phyloP scores from a whole-genome alignment of 164 flowering plant genomes.

The Berberis vulgaris region DNA sequence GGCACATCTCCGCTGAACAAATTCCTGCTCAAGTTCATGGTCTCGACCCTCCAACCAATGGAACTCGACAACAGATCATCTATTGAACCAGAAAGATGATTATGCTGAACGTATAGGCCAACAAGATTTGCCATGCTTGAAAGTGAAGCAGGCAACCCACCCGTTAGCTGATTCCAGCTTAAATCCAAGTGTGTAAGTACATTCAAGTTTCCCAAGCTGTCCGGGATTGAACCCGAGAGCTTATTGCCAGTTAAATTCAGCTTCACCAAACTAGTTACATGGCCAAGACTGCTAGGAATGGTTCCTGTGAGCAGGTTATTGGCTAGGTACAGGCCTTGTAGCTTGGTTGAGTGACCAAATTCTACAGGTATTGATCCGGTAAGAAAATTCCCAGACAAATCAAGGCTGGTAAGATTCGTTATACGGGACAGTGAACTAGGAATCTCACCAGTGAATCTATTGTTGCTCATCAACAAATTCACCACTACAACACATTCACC shows the following conservation, averaged over 20 bases:
- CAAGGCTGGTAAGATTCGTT: constrained; percentile 50
- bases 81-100: constrained; percentile 41
- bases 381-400: constrained; percentile 50
- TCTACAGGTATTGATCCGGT: constrained; percentile 45
- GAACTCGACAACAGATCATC: constrained; percentile 38
- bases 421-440: constrained; percentile 49
- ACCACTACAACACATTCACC: constrained; percentile 50
- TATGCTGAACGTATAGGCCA: constrained; percentile 62
- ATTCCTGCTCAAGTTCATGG: constrained; percentile 52
- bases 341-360: constrained; percentile 32
- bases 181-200: constrained; percentile 69
- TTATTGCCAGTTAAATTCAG: constrained; percentile 57
- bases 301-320: constrained; percentile 47
- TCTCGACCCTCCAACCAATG: constrained; percentile 43
- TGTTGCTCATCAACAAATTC: constrained; percentile 48
- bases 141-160: constrained; percentile 47
- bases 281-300: constrained; percentile 48
- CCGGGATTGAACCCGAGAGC: constrained; percentile 54
- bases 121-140: constrained; percentile 55
- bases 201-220: constrained; percentile 38
- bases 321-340: constrained; percentile 63
- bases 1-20: constrained; percentile 46
- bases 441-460: constrained; percentile 54
- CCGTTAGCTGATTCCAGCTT: constrained; percentile 47
- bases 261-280: constrained; percentile 47